Evolutionary conservation across 73 alveolate genomes (phyloP).

Genomic region (Paraurostyla sp.): DNA sequence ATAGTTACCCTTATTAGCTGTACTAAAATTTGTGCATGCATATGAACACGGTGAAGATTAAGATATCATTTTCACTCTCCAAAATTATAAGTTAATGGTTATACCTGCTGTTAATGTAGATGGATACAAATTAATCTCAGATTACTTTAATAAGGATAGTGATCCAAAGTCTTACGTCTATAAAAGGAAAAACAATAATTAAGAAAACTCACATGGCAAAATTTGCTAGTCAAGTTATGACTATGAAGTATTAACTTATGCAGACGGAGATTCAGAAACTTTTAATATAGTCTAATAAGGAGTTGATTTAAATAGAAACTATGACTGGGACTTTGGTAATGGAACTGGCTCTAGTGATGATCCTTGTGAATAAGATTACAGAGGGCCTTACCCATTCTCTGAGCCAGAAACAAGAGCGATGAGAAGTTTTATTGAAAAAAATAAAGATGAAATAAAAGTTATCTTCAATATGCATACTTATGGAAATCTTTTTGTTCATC

Average conservation of each 20-base stretch:
- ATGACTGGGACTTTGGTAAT: conserved; percentile 91
- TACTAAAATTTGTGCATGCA: conserved; percentile 70
- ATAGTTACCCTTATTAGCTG: conserved; percentile 77
- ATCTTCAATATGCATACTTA: conserved; percentile 93
- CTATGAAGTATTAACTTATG: conserved; percentile 73
- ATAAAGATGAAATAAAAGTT: conserved; percentile 74
- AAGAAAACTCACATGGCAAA: background rate
- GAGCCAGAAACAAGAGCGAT: conserved; percentile 95
- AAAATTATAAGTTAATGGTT: conserved; percentile 68
- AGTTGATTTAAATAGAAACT: conserved; percentile 96
- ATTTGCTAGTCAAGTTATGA: background rate
- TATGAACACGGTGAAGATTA: background rate
- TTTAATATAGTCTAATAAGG: conserved; percentile 78
- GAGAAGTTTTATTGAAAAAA: conserved; percentile 81
- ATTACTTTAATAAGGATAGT: conserved; percentile 20
- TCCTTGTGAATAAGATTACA: conserved; percentile 92
- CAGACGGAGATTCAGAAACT: conserved; percentile 18
- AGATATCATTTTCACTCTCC: conserved; percentile 56
- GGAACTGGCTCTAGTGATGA: conserved; percentile 85
- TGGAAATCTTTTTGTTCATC: conserved; percentile 93
- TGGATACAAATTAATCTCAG: conserved; percentile 81
- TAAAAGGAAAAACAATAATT: conserved; percentile 14
- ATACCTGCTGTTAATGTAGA: conserved; percentile 95
- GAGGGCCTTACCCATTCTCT: conserved; percentile 94
- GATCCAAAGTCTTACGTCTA: background rate